These are phyloP conservation scores for Letharia lupina DNA, from an alignment of 495 filamentous ascomycete species.

Conservation along the genomic window DNA sequence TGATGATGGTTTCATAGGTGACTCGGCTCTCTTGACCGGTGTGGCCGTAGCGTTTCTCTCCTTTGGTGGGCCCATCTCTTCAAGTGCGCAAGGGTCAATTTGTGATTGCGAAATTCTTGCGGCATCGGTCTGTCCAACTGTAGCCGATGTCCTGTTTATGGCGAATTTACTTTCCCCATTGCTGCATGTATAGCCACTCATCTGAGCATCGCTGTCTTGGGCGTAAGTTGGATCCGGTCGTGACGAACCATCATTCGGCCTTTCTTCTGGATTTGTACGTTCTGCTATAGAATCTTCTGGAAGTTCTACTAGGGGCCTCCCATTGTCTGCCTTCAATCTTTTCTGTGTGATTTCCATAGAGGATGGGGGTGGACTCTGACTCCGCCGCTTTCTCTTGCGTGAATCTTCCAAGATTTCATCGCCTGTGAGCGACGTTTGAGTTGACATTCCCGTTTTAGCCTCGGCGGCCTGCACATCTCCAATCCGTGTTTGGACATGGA, in stretches of 20 bases:
- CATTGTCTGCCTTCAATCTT: slow-evolving; percentile 35
- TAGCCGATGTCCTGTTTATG: not conserved
- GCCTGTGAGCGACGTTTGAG: slow-evolving; percentile 14
- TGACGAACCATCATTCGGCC: slow-evolving; percentile 20
- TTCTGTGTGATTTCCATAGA: slow-evolving; percentile 36
- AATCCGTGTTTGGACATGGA: slow-evolving; percentile 2
- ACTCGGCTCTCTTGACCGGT: slow-evolving; percentile 11
- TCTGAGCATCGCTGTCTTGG: not conserved
- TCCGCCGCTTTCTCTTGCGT: slow-evolving; percentile 67
- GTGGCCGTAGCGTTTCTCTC: not conserved
- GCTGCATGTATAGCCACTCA: slow-evolving; percentile 3
- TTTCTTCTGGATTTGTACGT: slow-evolving; percentile 22
- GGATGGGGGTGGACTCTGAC: slow-evolving; percentile 55
- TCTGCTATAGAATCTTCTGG: slow-evolving; percentile 27
- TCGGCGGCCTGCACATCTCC: slow-evolving; percentile 26
- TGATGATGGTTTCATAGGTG: slow-evolving; percentile 14
- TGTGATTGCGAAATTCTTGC: not conserved
- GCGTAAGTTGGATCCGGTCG: not conserved
- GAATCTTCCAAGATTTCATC: slow-evolving; percentile 47
- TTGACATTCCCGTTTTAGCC: slow-evolving; percentile 24
- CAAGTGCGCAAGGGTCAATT: not conserved
- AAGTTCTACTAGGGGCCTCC: slow-evolving; percentile 27
- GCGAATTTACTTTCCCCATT: slow-evolving; percentile 1
- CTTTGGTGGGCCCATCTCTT: not conserved
- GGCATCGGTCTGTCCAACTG: not conserved